A percentile compares a stretch with the other conserved stretches of the same genome.
Evolutionary conservation across 2,329 filamentous ascomycete species (phyloP).

Genomic region (Lasiodiplodia gonubiensis): DNA sequence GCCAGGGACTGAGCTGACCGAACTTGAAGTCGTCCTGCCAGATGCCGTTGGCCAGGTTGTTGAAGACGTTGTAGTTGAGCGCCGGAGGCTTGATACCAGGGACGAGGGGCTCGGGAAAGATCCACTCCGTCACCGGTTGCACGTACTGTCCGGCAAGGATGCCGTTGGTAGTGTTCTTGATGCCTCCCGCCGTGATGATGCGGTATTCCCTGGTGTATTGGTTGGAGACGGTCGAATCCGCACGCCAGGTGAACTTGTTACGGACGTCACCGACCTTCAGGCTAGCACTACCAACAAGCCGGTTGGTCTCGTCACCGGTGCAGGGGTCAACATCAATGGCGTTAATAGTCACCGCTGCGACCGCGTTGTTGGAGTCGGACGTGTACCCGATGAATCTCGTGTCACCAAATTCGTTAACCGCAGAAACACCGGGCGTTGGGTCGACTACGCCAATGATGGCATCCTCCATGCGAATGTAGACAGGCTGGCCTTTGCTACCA

Average conservation of each 20-base stretch:
- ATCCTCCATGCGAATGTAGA: constrained; percentile 52
- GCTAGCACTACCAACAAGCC: constrained; percentile 43
- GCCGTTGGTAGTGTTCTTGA: constrained; percentile 45
- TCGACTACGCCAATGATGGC: constrained; percentile 50
- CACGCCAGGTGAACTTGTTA: constrained; percentile 50
- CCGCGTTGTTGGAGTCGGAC: constrained; percentile 43
- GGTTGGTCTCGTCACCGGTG: constrained; percentile 47
- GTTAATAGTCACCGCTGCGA: constrained; percentile 40
- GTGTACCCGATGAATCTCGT: constrained; percentile 47
- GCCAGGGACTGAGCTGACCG: constrained; percentile 48
- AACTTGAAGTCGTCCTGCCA: constrained; percentile 42
- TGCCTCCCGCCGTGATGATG: constrained; percentile 43
- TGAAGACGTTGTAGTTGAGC: constrained; percentile 42
- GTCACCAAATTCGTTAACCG: constrained; percentile 46
- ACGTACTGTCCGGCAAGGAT: constrained; percentile 52
- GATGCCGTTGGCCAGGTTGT: constrained; percentile 42
- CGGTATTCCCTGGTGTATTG: constrained; percentile 52
- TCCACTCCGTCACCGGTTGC: constrained; percentile 51
- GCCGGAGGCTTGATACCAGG: constrained; percentile 46
- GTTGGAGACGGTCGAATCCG: constrained; percentile 32
- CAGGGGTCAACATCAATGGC: constrained; percentile 53
- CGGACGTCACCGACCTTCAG: constrained; percentile 41
- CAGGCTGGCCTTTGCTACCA: constrained; percentile 41
- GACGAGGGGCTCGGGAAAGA: constrained; percentile 49
- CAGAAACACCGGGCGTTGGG: constrained; percentile 29